Percentiles rank a stretch among this genome's conserved stretches.
Conservation (phyloP, 2,329 filamentous ascomycete genomes). For the Beauveria sp. region DNA sequence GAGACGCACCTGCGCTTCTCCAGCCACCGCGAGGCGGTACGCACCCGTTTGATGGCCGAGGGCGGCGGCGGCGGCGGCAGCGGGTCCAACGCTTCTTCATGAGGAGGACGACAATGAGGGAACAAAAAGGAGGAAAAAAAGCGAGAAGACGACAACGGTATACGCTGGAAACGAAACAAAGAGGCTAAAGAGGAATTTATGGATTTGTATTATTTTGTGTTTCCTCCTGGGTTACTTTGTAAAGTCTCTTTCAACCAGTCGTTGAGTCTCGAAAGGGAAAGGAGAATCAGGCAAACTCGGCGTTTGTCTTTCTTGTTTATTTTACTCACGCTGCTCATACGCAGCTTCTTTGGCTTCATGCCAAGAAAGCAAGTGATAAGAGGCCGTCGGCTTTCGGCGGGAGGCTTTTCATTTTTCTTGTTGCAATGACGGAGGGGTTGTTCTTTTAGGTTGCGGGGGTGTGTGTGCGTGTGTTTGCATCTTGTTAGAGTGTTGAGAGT, state of each 20-base stretch:
- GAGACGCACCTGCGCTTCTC: constrained; percentile 87
- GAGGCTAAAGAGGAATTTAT: neutral
- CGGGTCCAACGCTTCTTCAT: neutral
- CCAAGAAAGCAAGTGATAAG: neutral
- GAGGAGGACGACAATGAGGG: neutral
- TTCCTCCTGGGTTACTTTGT: neutral
- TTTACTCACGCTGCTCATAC: neutral
- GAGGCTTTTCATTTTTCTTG: neutral
- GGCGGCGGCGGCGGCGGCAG: constrained; percentile 12
- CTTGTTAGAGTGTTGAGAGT: neutral
- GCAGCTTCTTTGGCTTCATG: neutral
- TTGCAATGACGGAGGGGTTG: neutral
- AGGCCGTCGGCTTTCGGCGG: neutral
- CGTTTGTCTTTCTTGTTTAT: neutral
- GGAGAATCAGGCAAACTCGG: neutral
- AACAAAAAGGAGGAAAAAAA: neutral
- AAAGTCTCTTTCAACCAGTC: neutral
- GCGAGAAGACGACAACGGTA: neutral
- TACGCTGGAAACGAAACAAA: neutral
- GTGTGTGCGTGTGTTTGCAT: neutral
- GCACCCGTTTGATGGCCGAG: constrained; percentile 22
- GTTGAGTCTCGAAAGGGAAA: neutral
- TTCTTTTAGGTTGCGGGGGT: neutral
- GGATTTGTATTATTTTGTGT: constrained; percentile 1
- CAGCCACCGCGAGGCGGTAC: constrained; percentile 65